Conservation (phyloP, 73 alveolate genomes). For the Tetrahymena thermophila region DNA sequence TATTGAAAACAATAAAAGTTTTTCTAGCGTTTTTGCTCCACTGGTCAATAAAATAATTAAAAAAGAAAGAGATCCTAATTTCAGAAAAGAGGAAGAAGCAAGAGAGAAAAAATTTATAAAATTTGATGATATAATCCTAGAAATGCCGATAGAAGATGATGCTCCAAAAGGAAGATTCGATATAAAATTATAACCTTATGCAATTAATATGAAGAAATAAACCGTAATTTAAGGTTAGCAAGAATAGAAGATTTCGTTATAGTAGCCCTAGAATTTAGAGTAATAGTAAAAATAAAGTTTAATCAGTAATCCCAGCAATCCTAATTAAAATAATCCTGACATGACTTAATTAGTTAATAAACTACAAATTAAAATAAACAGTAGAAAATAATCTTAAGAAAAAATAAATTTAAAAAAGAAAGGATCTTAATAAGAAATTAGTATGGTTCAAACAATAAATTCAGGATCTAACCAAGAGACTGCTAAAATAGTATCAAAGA, state of each 20-base stretch:
- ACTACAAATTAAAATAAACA: neutral
- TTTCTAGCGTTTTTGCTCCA: neutral
- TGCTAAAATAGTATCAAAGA: neutral
- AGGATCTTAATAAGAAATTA: neutral
- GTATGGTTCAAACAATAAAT: neutral
- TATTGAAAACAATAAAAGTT: neutral
- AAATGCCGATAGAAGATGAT: neutral
- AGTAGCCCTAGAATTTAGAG: neutral
- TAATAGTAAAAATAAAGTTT: too few relatives aligned
- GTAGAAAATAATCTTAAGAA: neutral
- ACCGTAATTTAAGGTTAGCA: neutral
- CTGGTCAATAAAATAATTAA: neutral
- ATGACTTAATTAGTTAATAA: neutral
- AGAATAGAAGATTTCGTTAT: neutral
- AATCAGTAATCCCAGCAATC: neutral
- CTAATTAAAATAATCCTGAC: neutral
- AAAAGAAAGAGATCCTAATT: neutral
- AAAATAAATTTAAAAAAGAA: neutral
- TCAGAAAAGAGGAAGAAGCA: neutral
- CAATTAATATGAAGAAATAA: neutral
- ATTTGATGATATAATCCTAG: neutral
- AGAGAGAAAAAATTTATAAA: neutral
- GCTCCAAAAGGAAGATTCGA: neutral
- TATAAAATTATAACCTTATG: neutral
- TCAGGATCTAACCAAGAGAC: neutral